Base-by-base conservation (phyloP, 129 eudicot species). In the Kitagawia praeruptora region DNA sequence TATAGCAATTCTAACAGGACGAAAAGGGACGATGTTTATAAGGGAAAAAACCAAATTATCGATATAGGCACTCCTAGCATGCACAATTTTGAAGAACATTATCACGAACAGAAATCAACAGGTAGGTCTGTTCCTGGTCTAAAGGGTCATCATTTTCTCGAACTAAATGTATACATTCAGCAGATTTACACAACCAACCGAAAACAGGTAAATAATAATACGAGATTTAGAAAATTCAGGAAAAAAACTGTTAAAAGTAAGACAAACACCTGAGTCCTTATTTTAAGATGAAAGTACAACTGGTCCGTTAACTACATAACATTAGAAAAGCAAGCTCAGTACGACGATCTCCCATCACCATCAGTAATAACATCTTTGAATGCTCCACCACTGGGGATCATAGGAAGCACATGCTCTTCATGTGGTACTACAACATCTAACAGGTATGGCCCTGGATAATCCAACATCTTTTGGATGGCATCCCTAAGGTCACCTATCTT, bases 371-470 rank as follows among this genome's bases (percentile, higher is more conserved):
- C 79, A 76, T 89, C 93, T 31, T 82, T 85, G 53, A 86, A 89
- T 39, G 88, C 86, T 6, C 88, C 92, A 41, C 88, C 92, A 73
- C 89, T 79, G 2, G 90, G 92, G 47, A 89, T 89, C 88, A 89
- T 84, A 54, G 90, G 90, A 61, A 89, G 72, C 37, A 89, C 89
- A 79, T 89, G 89, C 46, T 84, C 88, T 63, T 89, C 85, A 79
- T 89, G 92, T 5, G 90, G 87, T 18, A 89, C 87, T n/a, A 84
- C 81, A 31, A 86, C 85, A 38, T 84, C 82, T 69, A 80, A 54
- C 16, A 80, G 76, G 51, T 80, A 80, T 15, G 82, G 82, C 56
- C 82, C 82, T 2, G 78, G 82, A 13, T 64, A 71, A 72, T 80
- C 82, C 72, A 80, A 54, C 82, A 80, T 80, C 54, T 80, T 80